Conservation (phyloP, 441 rosid genomes). For the Flueggea neowawraea region DNA sequence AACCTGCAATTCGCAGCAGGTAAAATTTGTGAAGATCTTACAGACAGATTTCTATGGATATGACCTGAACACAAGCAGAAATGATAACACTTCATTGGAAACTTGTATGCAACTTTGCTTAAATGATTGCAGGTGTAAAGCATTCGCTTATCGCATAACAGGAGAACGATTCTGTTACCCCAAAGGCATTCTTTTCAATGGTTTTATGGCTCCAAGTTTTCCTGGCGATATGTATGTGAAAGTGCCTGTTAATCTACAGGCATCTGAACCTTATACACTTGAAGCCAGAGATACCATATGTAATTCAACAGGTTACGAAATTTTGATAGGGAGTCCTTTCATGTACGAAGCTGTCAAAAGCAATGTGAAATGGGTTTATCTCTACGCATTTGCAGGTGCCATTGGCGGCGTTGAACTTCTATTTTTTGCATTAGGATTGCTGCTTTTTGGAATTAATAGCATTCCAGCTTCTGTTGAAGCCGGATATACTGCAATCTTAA, state of each 20-base stretch:
- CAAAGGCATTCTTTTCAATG: constrained; percentile 30
- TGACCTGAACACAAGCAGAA: constrained; percentile 13
- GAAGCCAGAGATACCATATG: constrained; percentile 13
- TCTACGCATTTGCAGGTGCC: constrained; percentile 33
- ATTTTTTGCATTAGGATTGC: constrained; percentile 20
- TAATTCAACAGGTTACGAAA: background rate
- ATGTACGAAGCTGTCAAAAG: constrained; percentile 14
- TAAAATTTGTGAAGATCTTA: constrained; percentile 23
- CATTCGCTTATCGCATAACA: constrained; percentile 25
- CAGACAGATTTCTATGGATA: constrained; percentile 36
- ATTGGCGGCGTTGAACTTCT: constrained; percentile 35
- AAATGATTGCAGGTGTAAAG: constrained; percentile 33
- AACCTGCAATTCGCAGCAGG: constrained; percentile 15
- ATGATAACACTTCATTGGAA: constrained; percentile 6
- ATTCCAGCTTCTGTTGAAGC: constrained; percentile 12
- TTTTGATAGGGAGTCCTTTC: constrained; percentile 12
- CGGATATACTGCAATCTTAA: constrained; percentile 17
- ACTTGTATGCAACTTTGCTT: constrained; percentile 26
- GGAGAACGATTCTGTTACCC: constrained; percentile 23
- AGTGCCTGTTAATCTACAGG: constrained; percentile 16
- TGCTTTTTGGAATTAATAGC: constrained; percentile 18
- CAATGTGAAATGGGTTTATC: constrained; percentile 32
- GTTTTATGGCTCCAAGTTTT: constrained; percentile 24
- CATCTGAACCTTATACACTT: background rate
- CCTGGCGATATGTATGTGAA: constrained; percentile 26